A percentile compares a stretch with the other conserved stretches of the same genome.
These are phyloP conservation scores for Crithidia thermophila DNA, from an alignment of 208 protist genomes.

Conservation along the genomic window DNA sequence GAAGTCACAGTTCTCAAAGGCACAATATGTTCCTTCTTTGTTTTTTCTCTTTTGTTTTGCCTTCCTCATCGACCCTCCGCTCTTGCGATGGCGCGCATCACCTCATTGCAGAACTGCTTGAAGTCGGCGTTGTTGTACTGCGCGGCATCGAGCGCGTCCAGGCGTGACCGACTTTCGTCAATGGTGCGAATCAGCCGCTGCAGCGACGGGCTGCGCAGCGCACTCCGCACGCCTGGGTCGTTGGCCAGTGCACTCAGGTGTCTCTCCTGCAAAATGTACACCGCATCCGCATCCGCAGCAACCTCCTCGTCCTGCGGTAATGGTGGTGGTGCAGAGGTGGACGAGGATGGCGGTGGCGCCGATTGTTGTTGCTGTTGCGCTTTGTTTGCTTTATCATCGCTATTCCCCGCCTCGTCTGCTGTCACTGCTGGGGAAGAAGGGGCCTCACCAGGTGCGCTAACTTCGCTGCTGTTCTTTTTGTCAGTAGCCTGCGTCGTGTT, in stretches of 20 bases:
- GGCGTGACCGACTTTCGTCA: conserved; percentile 60
- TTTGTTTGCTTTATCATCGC: too few species aligned
- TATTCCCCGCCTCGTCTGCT: too few species aligned
- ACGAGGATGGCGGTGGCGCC: too few species aligned
- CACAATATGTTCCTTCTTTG: not conserved
- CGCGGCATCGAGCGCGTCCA: conserved; percentile 84
- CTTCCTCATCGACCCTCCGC: conserved; percentile 29
- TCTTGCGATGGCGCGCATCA: conserved; percentile 46
- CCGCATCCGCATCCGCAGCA: conserved; percentile 24
- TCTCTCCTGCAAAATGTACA: conserved; percentile 61
- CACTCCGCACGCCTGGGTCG: conserved; percentile 40
- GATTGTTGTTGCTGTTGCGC: too few species aligned
- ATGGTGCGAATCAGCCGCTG: conserved; percentile 71
- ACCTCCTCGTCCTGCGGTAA: conserved; percentile 13
- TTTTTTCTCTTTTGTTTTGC: not conserved
- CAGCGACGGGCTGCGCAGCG: conserved; percentile 55
- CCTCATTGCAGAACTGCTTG: conserved; percentile 58
- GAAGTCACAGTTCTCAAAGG: too few species aligned
- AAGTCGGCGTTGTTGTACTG: conserved; percentile 82
- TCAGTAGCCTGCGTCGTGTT: not conserved
- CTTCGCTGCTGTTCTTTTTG: too few species aligned
- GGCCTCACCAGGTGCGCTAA: too few species aligned
- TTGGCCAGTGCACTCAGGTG: conserved; percentile 69
- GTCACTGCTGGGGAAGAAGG: too few species aligned
- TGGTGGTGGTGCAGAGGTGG: too few species aligned